Evolutionary conservation across 73 alveolate genomes (phyloP).

Genomic region (Uronychia setigera): DNA sequence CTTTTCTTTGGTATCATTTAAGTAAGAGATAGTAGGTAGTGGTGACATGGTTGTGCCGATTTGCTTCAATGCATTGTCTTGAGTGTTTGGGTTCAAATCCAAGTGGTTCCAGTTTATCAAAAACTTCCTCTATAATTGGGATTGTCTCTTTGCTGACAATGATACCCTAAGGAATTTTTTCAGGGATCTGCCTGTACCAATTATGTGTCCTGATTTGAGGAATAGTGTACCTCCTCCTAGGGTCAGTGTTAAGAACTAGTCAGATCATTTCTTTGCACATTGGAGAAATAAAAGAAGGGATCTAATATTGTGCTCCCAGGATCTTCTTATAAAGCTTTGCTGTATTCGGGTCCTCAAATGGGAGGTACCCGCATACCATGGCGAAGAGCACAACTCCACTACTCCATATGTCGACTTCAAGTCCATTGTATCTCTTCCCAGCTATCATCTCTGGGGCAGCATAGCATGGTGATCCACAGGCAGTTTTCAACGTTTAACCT

Average conservation of each 20-base stretch:
- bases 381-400: slow-evolving; percentile 93
- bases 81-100: slow-evolving; percentile 74
- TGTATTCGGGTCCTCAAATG: slow-evolving; percentile 92
- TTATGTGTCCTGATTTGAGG: slow-evolving; percentile 59
- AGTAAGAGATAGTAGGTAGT: slow-evolving; percentile 80
- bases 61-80: slow-evolving; percentile 69
- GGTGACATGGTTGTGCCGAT: slow-evolving; percentile 88
- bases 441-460: slow-evolving; percentile 96
- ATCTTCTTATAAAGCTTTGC: slow-evolving; percentile 84
- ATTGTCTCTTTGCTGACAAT: slow-evolving; percentile 8
- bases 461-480: slow-evolving; percentile 94
- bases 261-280: slow-evolving; percentile 68
- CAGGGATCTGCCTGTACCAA: slow-evolving; percentile 29
- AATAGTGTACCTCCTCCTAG: slow-evolving; percentile 65
- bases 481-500: slow-evolving; percentile 66
- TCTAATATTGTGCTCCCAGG: slow-evolving; percentile 66
- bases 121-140: slow-evolving; percentile 56
- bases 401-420: slow-evolving; percentile 88
- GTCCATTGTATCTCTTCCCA: slow-evolving; percentile 80
- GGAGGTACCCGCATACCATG: slow-evolving; percentile 93
- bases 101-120: slow-evolving; percentile 55
- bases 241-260: slow-evolving; percentile 67
- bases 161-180: slow-evolving; percentile 27
- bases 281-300: slow-evolving; percentile 71
- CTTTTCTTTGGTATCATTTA: slow-evolving; percentile 24